A percentile compares a stretch with the other conserved stretches of the same genome.
Evolutionary conservation across 225 moss, liverwort and hornwort species (phyloP).

Genomic region (Physcomitrium patens): DNA sequence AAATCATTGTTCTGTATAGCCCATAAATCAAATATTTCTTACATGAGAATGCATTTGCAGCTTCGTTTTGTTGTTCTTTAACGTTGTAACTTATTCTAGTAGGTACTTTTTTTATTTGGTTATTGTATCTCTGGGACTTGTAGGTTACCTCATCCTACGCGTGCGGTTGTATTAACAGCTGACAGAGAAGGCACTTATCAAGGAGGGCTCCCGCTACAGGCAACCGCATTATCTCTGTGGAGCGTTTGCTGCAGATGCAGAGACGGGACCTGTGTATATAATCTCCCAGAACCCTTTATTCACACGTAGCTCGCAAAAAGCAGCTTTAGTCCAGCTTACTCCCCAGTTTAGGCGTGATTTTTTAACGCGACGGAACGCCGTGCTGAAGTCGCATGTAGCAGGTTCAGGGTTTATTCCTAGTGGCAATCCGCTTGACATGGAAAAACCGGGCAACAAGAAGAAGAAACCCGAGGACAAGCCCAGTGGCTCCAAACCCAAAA

Average conservation of each 20-base stretch:
- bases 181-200: constrained; percentile 80
- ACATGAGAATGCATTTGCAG: constrained; percentile 6
- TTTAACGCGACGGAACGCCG: constrained; percentile 53
- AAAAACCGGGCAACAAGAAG: constrained; percentile 45
- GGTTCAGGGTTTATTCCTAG: constrained; percentile 51
- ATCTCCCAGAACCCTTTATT: constrained; percentile 50
- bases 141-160: constrained; percentile 4
- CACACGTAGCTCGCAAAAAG: constrained; percentile 52
- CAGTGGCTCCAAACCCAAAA: constrained; percentile 29
- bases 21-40: neutral
- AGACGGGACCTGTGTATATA: constrained; percentile 64
- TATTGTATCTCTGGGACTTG: neutral
- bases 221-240: constrained; percentile 91
- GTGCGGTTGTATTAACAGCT: constrained; percentile 51
- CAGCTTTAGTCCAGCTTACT: constrained; percentile 45
- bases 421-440: constrained; percentile 58
- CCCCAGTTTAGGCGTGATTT: constrained; percentile 83
- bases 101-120: neutral
- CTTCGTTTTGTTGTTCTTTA: constrained; percentile 18
- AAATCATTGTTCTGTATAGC: neutral
- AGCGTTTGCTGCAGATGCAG: constrained; percentile 75
- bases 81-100: neutral
- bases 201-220: constrained; percentile 78
- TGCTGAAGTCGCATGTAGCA: constrained; percentile 41
- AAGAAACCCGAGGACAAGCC: constrained; percentile 27